These are phyloP conservation scores for Hymenoscyphus salicellus DNA, from an alignment of 2,329 filamentous ascomycete genomes.

Conservation along the genomic window DNA sequence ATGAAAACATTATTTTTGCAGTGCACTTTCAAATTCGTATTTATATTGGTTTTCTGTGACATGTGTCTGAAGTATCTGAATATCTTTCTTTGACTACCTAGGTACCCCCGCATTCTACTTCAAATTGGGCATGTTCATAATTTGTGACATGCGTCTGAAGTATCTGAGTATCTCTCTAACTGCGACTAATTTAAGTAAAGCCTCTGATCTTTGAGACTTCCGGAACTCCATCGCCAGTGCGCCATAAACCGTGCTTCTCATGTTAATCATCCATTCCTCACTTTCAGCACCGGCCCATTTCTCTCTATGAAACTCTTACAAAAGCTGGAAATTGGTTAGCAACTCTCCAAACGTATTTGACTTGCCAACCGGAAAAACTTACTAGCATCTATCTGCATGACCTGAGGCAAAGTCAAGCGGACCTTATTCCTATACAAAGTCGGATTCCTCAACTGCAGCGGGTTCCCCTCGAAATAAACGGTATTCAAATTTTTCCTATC, in stretches of 20 bases:
- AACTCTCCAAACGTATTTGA: neutral
- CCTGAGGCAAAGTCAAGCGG: conserved; percentile 76
- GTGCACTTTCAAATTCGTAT: neutral
- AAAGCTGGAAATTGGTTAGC: conserved; percentile 26
- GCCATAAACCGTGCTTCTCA: conserved; percentile 7
- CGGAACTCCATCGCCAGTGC: conserved; percentile 8
- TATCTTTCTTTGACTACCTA: too few species aligned
- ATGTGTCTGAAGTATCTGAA: neutral
- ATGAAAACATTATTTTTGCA: neutral
- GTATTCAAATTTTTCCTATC: conserved; percentile 80
- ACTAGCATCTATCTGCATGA: conserved; percentile 97
- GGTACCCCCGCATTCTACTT: neutral
- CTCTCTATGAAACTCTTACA: conserved; percentile 32
- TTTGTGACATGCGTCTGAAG: neutral
- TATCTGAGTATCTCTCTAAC: neutral
- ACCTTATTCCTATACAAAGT: conserved; percentile 94
- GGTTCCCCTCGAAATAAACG: conserved; percentile 96
- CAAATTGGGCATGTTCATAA: neutral
- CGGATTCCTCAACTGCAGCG: conserved; percentile 74
- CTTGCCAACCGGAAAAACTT: conserved; percentile 45
- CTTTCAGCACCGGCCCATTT: neutral
- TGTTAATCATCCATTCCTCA: conserved; percentile 4
- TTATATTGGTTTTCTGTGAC: neutral
- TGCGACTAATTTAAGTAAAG: neutral
- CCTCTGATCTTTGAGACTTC: neutral